Base-by-base conservation (phyloP, 805 yeast species). In the Saccharomycopsis schoenii region DNA sequence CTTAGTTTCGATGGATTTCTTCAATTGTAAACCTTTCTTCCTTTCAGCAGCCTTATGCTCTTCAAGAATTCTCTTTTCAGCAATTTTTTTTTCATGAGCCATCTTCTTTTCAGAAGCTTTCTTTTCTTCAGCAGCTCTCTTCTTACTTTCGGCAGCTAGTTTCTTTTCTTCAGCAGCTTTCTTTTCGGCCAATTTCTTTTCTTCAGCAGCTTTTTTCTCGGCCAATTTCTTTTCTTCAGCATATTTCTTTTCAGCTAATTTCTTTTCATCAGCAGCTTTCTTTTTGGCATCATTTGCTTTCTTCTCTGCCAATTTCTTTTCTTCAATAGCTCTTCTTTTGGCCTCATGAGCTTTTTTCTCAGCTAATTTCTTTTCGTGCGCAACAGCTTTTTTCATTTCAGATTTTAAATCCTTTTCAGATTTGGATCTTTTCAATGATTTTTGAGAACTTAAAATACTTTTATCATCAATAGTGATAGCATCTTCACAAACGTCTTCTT, bases 1-100 rank as follows among this genome's bases (percentile, higher is more conserved):
- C 64, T 84, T 47, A 10, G 52, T 25, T 21, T 47, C 52, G 15
- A 15, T 21, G 15, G 14, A 21, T 25, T 47, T 47, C 55, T 51
- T 50, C 4, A 25, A 37, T 25, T 34, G n/a, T 36, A n/a, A 24
- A 12, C 21, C 42, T 11, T 37, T 56, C 25, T 56, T 56, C 58
- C 41, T 39, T 17, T 56, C 52, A 19, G 52, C 47, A 12, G 21
- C 25, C 17, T 42, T 56, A 4, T 40, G 52, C 10, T 56, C 17
- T 29, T 56, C 52, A 19, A n/a, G 15, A 1, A 19, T 25, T 21
- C 41, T 56, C 58, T 56, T 39, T 43, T 56, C 52, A 11, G 52
- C 47, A 8, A 42, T 14, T 25, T 15, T 56, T 37, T 14, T 34
- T 4, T 40, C 37, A n/a, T 56, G 50, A 14, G 17, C 58, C 15